Evolutionary conservation across 2,329 filamentous ascomycete species (phyloP).

Genomic region (Trichoderma breve): DNA sequence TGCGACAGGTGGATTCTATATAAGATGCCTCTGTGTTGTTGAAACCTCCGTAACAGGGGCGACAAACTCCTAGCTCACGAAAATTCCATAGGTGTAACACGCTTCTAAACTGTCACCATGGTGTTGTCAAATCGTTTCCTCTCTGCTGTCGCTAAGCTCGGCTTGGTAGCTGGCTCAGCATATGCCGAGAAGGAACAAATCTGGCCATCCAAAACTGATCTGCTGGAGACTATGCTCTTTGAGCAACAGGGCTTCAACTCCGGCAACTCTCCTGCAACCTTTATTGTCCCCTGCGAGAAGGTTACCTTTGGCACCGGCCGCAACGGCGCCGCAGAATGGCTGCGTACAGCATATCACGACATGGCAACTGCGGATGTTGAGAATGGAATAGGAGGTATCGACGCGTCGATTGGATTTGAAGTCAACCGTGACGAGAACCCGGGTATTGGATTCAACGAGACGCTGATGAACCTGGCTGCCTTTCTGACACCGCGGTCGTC

Average conservation of each 20-base stretch:
- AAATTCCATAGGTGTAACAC: neutral
- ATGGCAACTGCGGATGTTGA: constrained; percentile 30
- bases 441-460: constrained; percentile 33
- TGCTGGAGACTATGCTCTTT: constrained; percentile 21
- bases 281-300: constrained; percentile 19
- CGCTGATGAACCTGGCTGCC: constrained; percentile 28
- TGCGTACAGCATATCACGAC: constrained; percentile 35
- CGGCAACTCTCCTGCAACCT: constrained; percentile 19
- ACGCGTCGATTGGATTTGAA: constrained; percentile 34
- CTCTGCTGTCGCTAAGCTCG: neutral
- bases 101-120: neutral
- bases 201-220: constrained; percentile 20
- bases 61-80: neutral
- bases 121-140: neutral
- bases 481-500: constrained; percentile 25
- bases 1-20: neutral
- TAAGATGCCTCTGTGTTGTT: neutral
- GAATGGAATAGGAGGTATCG: constrained; percentile 30
- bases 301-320: constrained; percentile 19
- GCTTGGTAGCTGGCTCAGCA: constrained; percentile 7
- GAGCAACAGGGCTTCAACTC: constrained; percentile 21
- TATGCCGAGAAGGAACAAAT: constrained; percentile 12
- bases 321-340: constrained; percentile 31
- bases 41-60: neutral
- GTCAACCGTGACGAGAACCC: constrained; percentile 31